Conservation (phyloP, 179 eudicot species). For the Gypsophila paniculata region DNA sequence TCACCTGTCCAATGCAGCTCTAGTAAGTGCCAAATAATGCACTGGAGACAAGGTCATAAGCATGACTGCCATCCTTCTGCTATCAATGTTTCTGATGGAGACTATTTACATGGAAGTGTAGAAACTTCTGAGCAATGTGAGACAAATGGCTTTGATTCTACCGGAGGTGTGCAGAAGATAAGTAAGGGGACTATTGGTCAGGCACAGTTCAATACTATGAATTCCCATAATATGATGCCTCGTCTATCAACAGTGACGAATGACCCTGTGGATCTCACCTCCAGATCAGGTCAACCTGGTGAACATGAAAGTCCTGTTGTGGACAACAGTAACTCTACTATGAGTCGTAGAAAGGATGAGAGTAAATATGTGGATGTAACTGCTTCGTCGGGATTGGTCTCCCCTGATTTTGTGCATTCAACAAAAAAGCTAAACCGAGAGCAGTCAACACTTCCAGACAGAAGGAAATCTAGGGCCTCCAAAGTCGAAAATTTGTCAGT, state of each 20-base stretch:
- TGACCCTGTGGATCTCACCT: conserved; percentile 14
- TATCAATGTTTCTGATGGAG: conserved; percentile 26
- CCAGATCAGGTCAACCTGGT: conserved; percentile 11
- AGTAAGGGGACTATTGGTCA: conserved; percentile 7
- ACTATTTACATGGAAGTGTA: conserved; percentile 22
- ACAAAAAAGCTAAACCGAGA: conserved; percentile 20
- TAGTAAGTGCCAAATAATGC: conserved; percentile 83
- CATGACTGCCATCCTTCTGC: conserved; percentile 54
- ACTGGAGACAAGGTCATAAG: conserved; percentile 95
- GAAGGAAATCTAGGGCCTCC: conserved; percentile 26
- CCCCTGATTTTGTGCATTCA: conserved; percentile 18
- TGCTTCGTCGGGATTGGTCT: conserved; percentile 8
- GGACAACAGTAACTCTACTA: conserved; percentile 8
- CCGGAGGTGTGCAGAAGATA: conserved; percentile 15
- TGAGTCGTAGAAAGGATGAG: conserved; percentile 20
- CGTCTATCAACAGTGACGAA: conserved; percentile 29
- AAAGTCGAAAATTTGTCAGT: conserved; percentile 11
- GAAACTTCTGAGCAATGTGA: conserved; percentile 26
- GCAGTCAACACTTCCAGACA: conserved; percentile 15
- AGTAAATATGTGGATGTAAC: conserved; percentile 10
- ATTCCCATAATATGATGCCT: conserved; percentile 22
- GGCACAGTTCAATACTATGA: conserved; percentile 6
- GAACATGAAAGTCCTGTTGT: conserved; percentile 13
- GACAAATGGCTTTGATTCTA: conserved; percentile 19
- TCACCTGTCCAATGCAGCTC: conserved; percentile 44